phyloP scores from a whole-genome alignment of 306 rosid genomes.

The Crotalaria pallida region DNA sequence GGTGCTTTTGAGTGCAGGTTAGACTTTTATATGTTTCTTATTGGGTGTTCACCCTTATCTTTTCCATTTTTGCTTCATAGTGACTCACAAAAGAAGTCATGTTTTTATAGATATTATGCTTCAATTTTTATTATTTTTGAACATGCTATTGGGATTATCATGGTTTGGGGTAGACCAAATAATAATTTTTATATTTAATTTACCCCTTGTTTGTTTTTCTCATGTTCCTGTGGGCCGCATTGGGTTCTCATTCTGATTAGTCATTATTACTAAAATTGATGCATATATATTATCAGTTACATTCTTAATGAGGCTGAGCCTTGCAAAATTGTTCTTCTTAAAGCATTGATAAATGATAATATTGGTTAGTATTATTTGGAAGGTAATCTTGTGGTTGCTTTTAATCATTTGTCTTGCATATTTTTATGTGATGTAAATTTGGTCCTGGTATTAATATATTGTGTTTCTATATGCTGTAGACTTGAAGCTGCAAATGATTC shows the following conservation, averaged over 20 bases:
- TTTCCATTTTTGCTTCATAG: background rate
- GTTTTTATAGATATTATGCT: background rate
- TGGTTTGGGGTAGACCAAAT: background rate
- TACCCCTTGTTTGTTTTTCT: background rate
- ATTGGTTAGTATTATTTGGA: conserved; percentile 16
- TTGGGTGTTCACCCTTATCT: background rate
- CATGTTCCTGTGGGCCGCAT: background rate
- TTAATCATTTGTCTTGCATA: conserved; percentile 3
- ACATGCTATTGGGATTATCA: background rate
- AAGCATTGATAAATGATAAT: background rate
- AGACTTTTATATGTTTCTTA: conserved; percentile 13
- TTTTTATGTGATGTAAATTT: background rate
- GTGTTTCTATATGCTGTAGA: conserved; percentile 34
- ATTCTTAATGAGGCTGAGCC: background rate
- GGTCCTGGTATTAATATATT: background rate
- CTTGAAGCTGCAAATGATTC: conserved; percentile 47
- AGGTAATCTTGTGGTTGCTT: background rate
- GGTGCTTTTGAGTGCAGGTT: conserved; percentile 79
- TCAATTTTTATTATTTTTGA: background rate
- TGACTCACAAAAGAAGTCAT: background rate
- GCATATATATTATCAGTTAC: background rate
- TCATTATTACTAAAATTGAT: background rate
- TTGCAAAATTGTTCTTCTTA: conserved; percentile 1
- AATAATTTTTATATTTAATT: background rate
- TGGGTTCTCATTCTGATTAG: background rate